A percentile compares a stretch with the other conserved stretches of the same genome.
Evolutionary conservation across 805 yeast species (phyloP).

Genomic region (Pichia californica): DNA sequence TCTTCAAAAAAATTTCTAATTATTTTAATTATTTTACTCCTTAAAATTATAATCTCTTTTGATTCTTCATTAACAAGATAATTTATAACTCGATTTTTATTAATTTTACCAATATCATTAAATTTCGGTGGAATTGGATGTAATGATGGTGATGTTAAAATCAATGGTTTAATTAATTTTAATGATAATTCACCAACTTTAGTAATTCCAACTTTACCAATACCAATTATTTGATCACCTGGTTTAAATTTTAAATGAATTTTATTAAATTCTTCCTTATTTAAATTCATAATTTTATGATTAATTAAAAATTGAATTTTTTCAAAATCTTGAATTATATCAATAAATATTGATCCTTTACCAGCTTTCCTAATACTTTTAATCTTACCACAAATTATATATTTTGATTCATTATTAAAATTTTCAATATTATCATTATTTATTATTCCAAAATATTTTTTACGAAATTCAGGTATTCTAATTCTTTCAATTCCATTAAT

Average conservation of each 20-base stretch:
- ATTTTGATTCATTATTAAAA: constrained; percentile 17
- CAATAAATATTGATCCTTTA: constrained; percentile 62
- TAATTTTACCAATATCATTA: constrained; percentile 47
- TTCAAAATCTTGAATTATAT: constrained; percentile 52
- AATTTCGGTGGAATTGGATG: constrained; percentile 64
- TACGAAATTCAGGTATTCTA: constrained; percentile 36
- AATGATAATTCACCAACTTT: constrained; percentile 75
- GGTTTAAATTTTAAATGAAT: constrained; percentile 42
- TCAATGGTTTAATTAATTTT: constrained; percentile 44
- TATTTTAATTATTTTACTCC: constrained; percentile 48
- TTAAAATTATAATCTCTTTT: constrained; percentile 39
- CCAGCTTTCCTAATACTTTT: constrained; percentile 56
- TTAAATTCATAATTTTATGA: constrained; percentile 38
- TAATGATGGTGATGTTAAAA: constrained; percentile 60
- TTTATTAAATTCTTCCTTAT: constrained; percentile 36
- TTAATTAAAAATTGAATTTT: constrained; percentile 60
- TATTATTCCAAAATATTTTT: constrained; percentile 24
- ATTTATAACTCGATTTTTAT: constrained; percentile 66
- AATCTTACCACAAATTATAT: constrained; percentile 50
- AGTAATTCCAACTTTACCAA: constrained; percentile 71
- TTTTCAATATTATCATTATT: constrained; percentile 18
- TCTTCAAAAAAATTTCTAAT: constrained; percentile 52
- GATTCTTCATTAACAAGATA: constrained; percentile 56
- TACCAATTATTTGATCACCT: constrained; percentile 66
- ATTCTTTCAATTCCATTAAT: constrained; percentile 10